phyloP scores from a whole-genome alignment of 441 rosid genomes.

The Kokia cookei region DNA sequence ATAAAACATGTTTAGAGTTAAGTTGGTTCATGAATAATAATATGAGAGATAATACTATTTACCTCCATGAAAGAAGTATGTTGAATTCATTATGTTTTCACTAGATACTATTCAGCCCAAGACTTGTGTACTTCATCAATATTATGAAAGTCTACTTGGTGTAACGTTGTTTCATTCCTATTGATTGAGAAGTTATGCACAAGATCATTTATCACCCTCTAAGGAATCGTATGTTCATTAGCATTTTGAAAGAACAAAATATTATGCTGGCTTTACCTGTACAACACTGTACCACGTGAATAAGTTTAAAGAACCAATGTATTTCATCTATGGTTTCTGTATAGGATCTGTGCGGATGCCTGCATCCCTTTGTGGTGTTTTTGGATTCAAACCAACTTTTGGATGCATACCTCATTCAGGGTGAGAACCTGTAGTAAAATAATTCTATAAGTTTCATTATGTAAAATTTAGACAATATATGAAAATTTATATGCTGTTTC shows the following conservation, averaged over 20 bases:
- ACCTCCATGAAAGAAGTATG: background rate
- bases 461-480: background rate
- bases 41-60: background rate
- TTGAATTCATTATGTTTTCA: background rate
- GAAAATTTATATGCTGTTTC: background rate
- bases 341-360: constrained; percentile 79
- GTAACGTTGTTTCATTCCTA: background rate
- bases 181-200: background rate
- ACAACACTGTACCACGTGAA: background rate
- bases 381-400: constrained; percentile 73
- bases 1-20: background rate
- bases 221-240: background rate
- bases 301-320: background rate
- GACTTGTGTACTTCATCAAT: background rate
- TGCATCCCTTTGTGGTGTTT: constrained; percentile 74
- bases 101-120: background rate
- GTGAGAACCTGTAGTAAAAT: constrained; percentile 19
- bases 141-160: background rate
- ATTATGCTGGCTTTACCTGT: background rate
- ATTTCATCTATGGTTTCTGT: background rate
- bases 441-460: background rate
- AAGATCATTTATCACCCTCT: background rate
- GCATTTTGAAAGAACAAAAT: background rate
- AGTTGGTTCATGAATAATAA: background rate
- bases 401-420: constrained; percentile 53